Base-by-base conservation (phyloP, 768 basidiomycete genomes). In the Pholiota molesta region DNA sequence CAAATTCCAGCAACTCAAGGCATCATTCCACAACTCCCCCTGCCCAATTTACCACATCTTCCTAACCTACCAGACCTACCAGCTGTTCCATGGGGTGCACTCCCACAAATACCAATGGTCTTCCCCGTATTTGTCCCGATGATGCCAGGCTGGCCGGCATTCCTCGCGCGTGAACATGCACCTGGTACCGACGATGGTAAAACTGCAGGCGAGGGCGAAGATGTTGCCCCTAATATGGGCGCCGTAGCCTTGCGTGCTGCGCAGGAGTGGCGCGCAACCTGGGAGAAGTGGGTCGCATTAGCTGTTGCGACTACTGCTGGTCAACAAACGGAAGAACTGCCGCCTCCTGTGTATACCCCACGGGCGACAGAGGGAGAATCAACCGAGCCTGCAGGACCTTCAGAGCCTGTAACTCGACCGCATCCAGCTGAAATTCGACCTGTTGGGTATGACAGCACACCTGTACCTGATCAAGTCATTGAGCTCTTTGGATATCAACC, bases 41-140 rank as follows among this genome's bases (percentile, higher is more conserved):
- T 75, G 69, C 61, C 65, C 13, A 62, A 71, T 83, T 76, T 72
- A n/a, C 86, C 84, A 9, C 80, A 82, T 35, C 80, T 89, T 40
- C 86, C 86, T n/a, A 77, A 83, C 59, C 75, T 91, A n/a, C 88
- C 86, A 6, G 88, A 85, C 62, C 83, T 92, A 59, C 86, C 88
- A 28, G 78, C 81, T 42, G 83, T 87, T 53, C 83, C 84, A 35
- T 88, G 87, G 88, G 79, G 71, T 49, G 81, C 82, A 28, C 70
- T 90, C 16, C 87, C 87, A 5, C 88, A 89, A 63, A 80, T 90
- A 60, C 89, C 89, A 2, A 79, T 91, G 75, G 89, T 91, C 13
- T 93, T 94, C 82, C 91, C 92, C 17, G 83, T 93, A 23, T 83
- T 88, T 62, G 86, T 93, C 16, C 90, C 92, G 3, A 80, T 81